These are phyloP conservation scores for Monosporozyma aquatica DNA, from an alignment of 805 yeast species.

Conservation along the genomic window DNA sequence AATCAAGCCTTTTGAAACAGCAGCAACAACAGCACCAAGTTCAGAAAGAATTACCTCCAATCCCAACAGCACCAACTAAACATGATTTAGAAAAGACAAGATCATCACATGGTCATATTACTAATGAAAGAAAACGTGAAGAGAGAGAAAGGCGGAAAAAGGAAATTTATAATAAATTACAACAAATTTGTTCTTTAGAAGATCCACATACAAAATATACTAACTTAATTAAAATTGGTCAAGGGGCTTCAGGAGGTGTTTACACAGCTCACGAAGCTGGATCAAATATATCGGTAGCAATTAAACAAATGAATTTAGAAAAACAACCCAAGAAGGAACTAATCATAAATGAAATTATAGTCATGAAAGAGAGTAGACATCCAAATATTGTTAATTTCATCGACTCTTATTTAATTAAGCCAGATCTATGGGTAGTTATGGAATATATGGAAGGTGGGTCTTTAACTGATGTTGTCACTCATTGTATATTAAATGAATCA, in stretches of 20 bases:
- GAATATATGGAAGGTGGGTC: conserved; percentile 99
- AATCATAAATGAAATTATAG: conserved; percentile 88
- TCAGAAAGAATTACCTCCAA: conserved; percentile 21
- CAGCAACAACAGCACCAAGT: conserved; percentile 13
- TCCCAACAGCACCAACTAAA: conserved; percentile 12
- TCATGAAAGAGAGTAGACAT: conserved; percentile 88
- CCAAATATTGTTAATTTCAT: conserved; percentile 89
- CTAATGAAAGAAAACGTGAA: conserved; percentile 5
- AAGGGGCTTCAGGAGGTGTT: conserved; percentile 97
- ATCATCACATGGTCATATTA: background rate
- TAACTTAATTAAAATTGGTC: conserved; percentile 79
- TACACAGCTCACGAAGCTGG: conserved; percentile 70
- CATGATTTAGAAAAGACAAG: background rate
- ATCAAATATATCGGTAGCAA: conserved; percentile 63
- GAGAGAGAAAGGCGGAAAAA: conserved; percentile 27
- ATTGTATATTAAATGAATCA: conserved; percentile 78
- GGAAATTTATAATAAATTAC: conserved; percentile 40
- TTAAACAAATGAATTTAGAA: conserved; percentile 91
- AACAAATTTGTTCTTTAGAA: conserved; percentile 71
- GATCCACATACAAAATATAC: conserved; percentile 69
- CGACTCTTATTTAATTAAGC: conserved; percentile 69
- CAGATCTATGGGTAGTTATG: conserved; percentile 94
- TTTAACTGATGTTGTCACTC: conserved; percentile 88
- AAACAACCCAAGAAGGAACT: conserved; percentile 93
- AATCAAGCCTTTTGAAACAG: conserved; percentile 14